A percentile compares a stretch with the other conserved stretches of the same genome.
phyloP scores from a whole-genome alignment of 176 grass and related monocot species.

The Oryza meridionalis region DNA sequence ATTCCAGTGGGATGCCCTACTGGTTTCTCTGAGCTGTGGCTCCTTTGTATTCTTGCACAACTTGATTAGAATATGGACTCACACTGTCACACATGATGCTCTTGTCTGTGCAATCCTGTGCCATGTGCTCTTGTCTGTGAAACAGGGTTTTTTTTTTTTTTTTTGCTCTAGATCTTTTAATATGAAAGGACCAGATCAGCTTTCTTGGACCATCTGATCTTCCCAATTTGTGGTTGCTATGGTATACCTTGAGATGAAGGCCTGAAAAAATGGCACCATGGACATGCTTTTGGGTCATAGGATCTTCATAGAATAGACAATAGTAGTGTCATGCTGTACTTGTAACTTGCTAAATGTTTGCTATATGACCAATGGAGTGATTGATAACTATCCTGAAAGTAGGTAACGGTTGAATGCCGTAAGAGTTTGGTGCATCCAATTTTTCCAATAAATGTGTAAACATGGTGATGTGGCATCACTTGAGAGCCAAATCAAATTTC shows the following conservation, averaged over 20 bases:
- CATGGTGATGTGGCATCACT: conserved; percentile 26
- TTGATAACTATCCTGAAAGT: conserved; percentile 8
- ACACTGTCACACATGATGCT: neutral
- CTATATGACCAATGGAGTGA: neutral
- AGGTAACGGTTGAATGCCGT: neutral
- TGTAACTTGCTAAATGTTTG: conserved; percentile 12
- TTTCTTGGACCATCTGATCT: conserved; percentile 17
- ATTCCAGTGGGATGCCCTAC: conserved; percentile 45
- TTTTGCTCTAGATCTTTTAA: conserved; percentile 29
- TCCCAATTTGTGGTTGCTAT: conserved; percentile 29
- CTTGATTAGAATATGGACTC: conserved; percentile 41
- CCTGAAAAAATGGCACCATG: conserved; percentile 21
- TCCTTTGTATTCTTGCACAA: conserved; percentile 44
- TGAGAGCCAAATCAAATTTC: conserved; percentile 8
- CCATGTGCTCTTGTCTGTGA: conserved; percentile 59
- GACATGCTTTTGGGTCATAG: conserved; percentile 35
- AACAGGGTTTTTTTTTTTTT: conserved; percentile 30
- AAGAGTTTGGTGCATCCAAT: neutral
- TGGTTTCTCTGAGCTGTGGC: conserved; percentile 45
- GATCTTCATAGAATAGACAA: conserved; percentile 25
- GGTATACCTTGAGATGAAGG: neutral
- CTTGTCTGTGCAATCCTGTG: neutral
- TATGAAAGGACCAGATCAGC: conserved; percentile 15
- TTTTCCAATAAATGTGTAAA: neutral
- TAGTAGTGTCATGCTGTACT: conserved; percentile 7